Base-by-base conservation (phyloP, 1,284 basidiomycete species). In the Coniferiporia weirii region DNA sequence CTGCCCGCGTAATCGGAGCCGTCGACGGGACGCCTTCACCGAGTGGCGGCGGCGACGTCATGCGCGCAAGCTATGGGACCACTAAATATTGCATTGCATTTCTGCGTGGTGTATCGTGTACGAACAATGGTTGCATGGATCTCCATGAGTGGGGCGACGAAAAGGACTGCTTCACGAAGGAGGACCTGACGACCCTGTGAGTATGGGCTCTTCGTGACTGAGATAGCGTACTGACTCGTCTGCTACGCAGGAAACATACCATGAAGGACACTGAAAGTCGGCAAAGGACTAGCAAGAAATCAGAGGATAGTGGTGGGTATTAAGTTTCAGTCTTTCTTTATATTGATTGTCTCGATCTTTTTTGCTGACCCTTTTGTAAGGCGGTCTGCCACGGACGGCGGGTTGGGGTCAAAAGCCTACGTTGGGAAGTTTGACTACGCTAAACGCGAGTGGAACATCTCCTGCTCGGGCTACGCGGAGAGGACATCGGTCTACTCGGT, bases 51-150 rank as follows among this genome's bases (percentile, higher is more conserved):
- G 75, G 85, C 66, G 81, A 94, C 64, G 79, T 92, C 45, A 88
- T 99, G 80, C 84, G 93, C 62, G 96, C 95, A 10, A 96, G 93
- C 69, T 90, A 95, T 72, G 97, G 97, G 20, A 98, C 95, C 20
- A 97, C 96, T 38, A 95, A 98, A 72, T 99, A 99, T 71, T 99
- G 97, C 75, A 95, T 98, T 80, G 81, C 89, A 9, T 99, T 98
- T 72, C 79, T 99, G 64, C 91, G 95, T 52, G 89, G 93, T 20
- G 80, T 85, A 50, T 84, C 83, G 61, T 99, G 97, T 75, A 83
- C 87, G 56, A 93, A 94, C 69, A 87, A 91, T 66, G 85, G 84
- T 61, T 99, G 96, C 74, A 91, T 95, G 82, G 93, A 93, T 71
- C 75, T 97, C 56, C 97, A 99, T 71, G 97, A 99, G 71, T 96